Percentiles rank a stretch among this genome's conserved stretches.
Conservation (phyloP, 441 rosid species). For the Dalechampia spathulata region DNA sequence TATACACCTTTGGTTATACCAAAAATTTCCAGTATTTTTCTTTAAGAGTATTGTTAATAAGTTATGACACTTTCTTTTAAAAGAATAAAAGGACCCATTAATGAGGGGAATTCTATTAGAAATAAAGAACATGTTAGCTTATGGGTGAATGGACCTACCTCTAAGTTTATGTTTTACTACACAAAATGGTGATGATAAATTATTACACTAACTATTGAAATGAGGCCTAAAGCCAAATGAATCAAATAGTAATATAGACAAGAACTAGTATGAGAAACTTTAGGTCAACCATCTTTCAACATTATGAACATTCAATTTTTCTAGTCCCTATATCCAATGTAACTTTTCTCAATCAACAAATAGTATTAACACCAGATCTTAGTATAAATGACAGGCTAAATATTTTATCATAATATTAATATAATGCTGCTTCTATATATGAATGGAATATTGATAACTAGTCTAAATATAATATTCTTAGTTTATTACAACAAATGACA, state of each 20-base stretch:
- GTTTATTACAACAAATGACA: no score
- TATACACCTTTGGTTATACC: no score
- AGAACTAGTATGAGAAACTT: conserved; percentile 41
- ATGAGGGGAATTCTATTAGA: conserved; percentile 55
- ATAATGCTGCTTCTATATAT: no score
- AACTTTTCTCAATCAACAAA: not conserved
- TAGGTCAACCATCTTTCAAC: not conserved
- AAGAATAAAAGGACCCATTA: conserved; percentile 51
- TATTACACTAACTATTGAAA: conserved; percentile 48
- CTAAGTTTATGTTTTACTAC: conserved; percentile 61
- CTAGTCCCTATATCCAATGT: not conserved
- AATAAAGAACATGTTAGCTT: conserved; percentile 62
- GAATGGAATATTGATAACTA: no score
- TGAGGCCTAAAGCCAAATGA: conserved; percentile 74
- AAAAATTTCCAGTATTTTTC: no score
- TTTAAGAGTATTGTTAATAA: no score
- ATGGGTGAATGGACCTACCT: conserved; percentile 69
- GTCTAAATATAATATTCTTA: no score
- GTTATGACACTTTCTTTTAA: conserved; percentile 20
- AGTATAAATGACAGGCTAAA: no score
- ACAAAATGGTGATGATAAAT: conserved; percentile 46
- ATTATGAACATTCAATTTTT: not conserved
- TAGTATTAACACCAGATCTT: no score
- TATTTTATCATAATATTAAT: no score
- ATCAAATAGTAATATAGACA: conserved; percentile 57